Base-by-base conservation (phyloP, 257 asterid genomes). In the Solanum bulbocastanum region DNA sequence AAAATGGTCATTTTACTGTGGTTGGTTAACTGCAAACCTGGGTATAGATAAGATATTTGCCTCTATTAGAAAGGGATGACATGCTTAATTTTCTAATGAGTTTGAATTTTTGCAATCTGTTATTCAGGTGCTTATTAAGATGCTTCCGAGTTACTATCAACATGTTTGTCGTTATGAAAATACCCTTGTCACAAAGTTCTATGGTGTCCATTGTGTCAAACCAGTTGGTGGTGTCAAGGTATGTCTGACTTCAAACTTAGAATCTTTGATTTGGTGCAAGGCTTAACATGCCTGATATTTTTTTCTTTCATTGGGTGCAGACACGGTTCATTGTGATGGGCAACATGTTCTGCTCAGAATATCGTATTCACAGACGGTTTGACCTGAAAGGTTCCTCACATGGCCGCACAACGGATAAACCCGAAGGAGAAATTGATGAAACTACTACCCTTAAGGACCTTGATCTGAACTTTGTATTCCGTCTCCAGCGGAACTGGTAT, bases 261-360 rank as follows among this genome's bases (percentile, higher is more conserved):
- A 18, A 4, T 30, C 78, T 86, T n/a, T 76, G 72, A 27, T 68
- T 49, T 5, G 39, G 18, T 71, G 23, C 36, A 46, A 2, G 23
- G 83, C 33, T 36, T 16, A 33, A 58, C 65, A 49, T 88, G 75
- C 75, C 90, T 93, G 35, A 91, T 84, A 88, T 46, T 3, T 20
- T 16, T 75, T 30, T 32, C 39, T 16, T 87, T 85, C 10, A 9
- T 84, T 88, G n/a, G 22, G 33, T 87, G 39, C 73, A 97, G 99
- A 97, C 98, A 0, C 95, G 99, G 89, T 96, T 97, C 90, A 93
- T 97, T 92, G 98, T 97, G 81, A 97, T 97, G 99, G 98, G 98
- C 46, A 97, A 97, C 89, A 84, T 97, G 89, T 96, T 97, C 94
- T 95, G 99, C 93, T 94, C 99, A n/a, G 99, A 97, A 49, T 96